phyloP scores from a whole-genome alignment of 225 moss, liverwort and hornwort species.

The Marchantia polymorpha region DNA sequence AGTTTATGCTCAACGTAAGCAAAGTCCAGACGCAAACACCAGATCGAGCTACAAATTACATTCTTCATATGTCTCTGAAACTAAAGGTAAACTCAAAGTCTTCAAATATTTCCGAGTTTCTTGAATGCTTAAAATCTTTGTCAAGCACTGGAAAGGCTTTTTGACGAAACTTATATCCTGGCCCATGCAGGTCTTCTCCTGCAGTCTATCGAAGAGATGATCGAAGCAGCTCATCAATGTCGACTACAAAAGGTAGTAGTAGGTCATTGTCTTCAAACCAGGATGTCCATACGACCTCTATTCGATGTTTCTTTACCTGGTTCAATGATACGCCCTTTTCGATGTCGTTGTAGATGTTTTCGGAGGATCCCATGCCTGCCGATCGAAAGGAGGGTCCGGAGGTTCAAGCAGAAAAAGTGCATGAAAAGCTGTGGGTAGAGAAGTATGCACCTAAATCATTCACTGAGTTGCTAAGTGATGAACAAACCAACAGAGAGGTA shows the following conservation, averaged over 20 bases:
- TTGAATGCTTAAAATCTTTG: background rate
- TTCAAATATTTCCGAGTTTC: too few relatives aligned
- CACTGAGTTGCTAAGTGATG: constrained; percentile 93
- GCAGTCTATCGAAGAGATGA: constrained; percentile 67
- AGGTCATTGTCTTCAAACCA: background rate
- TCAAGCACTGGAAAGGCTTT: background rate
- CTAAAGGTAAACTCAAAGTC: constrained; percentile 14
- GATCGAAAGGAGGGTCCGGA: constrained; percentile 18
- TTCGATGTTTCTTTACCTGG: background rate
- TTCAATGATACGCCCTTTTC: background rate
- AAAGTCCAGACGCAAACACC: background rate
- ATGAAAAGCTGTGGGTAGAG: constrained; percentile 93
- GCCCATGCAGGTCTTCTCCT: constrained; percentile 62
- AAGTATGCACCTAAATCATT: constrained; percentile 86
- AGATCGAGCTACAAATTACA: background rate
- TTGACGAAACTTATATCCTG: too few relatives aligned
- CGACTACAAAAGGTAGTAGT: constrained; percentile 60
- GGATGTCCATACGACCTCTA: background rate
- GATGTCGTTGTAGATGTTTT: constrained; percentile 28
- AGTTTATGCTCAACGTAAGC: constrained; percentile 38
- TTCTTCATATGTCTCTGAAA: background rate
- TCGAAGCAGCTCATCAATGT: constrained; percentile 69
- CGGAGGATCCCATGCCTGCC: constrained; percentile 4
- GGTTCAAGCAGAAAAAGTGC: constrained; percentile 36
- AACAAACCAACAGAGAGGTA: constrained; percentile 98